These are phyloP conservation scores for Ustilago crameri DNA, from an alignment of 1,284 basidiomycete genomes.

Conservation along the genomic window DNA sequence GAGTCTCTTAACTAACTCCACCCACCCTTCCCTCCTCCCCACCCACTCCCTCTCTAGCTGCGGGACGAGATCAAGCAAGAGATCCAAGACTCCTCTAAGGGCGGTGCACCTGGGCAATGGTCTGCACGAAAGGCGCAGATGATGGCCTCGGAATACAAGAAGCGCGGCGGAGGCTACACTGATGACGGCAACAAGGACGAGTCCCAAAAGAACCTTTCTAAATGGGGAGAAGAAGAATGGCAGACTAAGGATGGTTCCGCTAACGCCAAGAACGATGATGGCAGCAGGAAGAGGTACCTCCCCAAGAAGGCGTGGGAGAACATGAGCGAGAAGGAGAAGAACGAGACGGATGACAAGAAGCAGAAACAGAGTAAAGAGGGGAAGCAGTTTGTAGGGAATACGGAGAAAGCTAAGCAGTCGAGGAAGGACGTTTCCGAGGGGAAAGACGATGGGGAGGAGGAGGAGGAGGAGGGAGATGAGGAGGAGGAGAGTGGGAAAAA, in stretches of 20 bases:
- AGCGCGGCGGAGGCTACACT: slow-evolving; percentile 41
- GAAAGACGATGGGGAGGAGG: slow-evolving; percentile 5
- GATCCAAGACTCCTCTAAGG: slow-evolving; percentile 41
- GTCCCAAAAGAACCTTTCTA: slow-evolving; percentile 40
- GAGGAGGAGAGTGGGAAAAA: slow-evolving; percentile 16
- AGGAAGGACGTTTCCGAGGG: slow-evolving; percentile 31
- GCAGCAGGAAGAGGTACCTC: slow-evolving; percentile 39
- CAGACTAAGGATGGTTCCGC: slow-evolving; percentile 46
- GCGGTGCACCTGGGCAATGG: slow-evolving; percentile 44
- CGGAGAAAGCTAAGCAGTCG: slow-evolving; percentile 30
- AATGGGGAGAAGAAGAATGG: slow-evolving; percentile 46
- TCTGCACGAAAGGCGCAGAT: slow-evolving; percentile 44
- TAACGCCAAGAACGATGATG: slow-evolving; percentile 40
- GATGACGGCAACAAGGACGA: slow-evolving; percentile 44
- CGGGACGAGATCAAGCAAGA: slow-evolving; percentile 40
- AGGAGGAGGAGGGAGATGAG: slow-evolving; percentile 13
- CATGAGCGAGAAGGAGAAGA: slow-evolving; percentile 47
- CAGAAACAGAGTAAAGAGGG: slow-evolving; percentile 42
- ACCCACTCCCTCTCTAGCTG: slow-evolving; percentile 8
- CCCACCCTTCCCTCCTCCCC: background rate
- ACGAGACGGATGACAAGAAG: slow-evolving; percentile 41
- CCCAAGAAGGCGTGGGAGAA: slow-evolving; percentile 53
- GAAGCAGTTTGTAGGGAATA: slow-evolving; percentile 39
- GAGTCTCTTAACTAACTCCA: no score
- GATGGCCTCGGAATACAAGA: slow-evolving; percentile 46